Evolutionary conservation across 202 grass and related monocot genomes (phyloP).

Genomic region (Saccharum hybrid): DNA sequence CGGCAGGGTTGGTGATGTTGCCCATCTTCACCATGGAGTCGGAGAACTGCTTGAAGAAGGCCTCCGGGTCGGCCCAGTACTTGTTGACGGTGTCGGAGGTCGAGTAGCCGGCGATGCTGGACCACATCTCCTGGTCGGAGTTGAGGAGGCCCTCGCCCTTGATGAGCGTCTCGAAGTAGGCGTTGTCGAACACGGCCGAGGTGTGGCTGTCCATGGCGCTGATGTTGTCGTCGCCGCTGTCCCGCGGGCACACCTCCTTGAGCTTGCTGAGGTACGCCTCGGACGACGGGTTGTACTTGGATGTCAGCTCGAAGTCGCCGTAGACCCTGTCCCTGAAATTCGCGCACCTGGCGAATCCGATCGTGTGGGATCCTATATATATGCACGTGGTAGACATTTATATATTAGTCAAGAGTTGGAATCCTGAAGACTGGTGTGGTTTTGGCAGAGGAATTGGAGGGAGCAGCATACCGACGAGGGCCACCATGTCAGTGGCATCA

Average conservation of each 20-base stretch:
- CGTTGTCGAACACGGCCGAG: conserved; percentile 71
- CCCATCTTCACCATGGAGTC: conserved; percentile 99
- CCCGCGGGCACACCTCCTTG: conserved; percentile 64
- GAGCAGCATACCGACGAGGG: conserved; percentile 72
- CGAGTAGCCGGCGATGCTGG: conserved; percentile 59
- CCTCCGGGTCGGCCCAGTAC: conserved; percentile 70
- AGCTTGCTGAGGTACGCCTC: conserved; percentile 72
- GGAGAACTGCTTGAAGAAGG: conserved; percentile 93
- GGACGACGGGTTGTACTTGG: conserved; percentile 60
- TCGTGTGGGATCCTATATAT: conserved; percentile 77
- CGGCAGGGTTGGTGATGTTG: conserved; percentile 82
- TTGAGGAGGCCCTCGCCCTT: conserved; percentile 82
- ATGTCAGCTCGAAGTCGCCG: conserved; percentile 70
- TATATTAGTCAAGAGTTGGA: too few relatives aligned
- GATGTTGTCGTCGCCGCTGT: conserved; percentile 77
- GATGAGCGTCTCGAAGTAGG: conserved; percentile 71
- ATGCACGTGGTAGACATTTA: too few relatives aligned
- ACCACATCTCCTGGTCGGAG: conserved; percentile 99
- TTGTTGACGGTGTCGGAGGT: conserved; percentile 76
- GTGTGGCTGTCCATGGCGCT: conserved; percentile 74
- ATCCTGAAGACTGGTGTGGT: too few relatives aligned
- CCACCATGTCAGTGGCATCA: conserved; percentile 90
- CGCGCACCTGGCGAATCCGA: conserved; percentile 78
- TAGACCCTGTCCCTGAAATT: conserved; percentile 88
- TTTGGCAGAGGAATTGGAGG: neutral